Evolutionary conservation across 176 grass and related monocot genomes (phyloP), one percentile per base, ranked within the genome.

Genomic region (Triticum urartu): DNA sequence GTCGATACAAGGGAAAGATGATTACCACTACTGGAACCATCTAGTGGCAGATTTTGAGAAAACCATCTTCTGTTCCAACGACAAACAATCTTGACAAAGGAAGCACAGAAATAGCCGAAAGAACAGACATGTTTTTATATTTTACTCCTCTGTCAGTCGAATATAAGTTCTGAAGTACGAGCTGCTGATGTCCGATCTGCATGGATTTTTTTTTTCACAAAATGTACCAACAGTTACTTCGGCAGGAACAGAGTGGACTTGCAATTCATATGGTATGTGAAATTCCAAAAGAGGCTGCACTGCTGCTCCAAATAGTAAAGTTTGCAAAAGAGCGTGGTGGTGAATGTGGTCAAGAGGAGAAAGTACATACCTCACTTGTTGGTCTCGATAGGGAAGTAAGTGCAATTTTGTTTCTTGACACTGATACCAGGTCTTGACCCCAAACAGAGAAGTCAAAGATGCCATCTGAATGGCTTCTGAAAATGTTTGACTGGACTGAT

Each of bases 41-140:
- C 89, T 98, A 98, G 48, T 91, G 93, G 87, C 93, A 95, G 32
- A 98, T 88, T 89, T 95, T 98, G 68, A 98, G 84, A 83, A 93
- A 94, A 45, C 96, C 93, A 85, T 98, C 93, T 83, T 95, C 96
- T 22, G 96, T 98, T 81, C 96, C 96, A 83, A 94, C 92, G 35
- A 98, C 63, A 86, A 98, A 94, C 79, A 98, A 92, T 86, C 93
- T 92, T 76, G 96, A 98, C 83, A 90, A 88, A 35, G 88, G 96
- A 90, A 98, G 96, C 83, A 95, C 92, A 36, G 60, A 80, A 68
- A 98, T 95, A 15, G 90, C 86, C 24, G 96, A 95, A 81, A 98
- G 87, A 81, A 89, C 72, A 42, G 93, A 98, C 28, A 95, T 42
- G 69, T 91, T 98, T 89, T 91, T 98, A 71, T 91, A 92, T 89